Evolutionary conservation across 306 rosid species (phyloP).

Genomic region (Macrotyloma uniflorum): DNA sequence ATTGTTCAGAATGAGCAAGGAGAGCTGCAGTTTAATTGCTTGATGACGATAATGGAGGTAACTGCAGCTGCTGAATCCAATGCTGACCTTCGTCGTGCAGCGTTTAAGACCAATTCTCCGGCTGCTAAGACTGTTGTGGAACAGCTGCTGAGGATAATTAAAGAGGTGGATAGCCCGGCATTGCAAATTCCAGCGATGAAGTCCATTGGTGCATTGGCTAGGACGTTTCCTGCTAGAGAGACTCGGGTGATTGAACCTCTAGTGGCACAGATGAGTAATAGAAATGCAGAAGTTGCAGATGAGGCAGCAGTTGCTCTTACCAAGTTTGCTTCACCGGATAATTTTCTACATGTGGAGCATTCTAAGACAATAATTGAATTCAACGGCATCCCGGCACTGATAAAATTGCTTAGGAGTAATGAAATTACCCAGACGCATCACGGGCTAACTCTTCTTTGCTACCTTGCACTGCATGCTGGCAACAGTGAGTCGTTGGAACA

Average conservation of each 20-base stretch:
- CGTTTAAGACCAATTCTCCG: constrained; percentile 72
- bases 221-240: constrained; percentile 89
- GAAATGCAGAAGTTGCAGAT: constrained; percentile 52
- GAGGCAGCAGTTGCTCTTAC: constrained; percentile 72
- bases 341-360: constrained; percentile 71
- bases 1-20: constrained; percentile 74
- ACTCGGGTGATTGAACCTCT: constrained; percentile 70
- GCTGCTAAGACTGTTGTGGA: constrained; percentile 85
- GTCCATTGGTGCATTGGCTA: constrained; percentile 78
- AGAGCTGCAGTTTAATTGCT: constrained; percentile 68
- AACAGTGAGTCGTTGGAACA: constrained; percentile 69
- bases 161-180: constrained; percentile 55
- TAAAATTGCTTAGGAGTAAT: constrained; percentile 65
- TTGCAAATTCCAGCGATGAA: constrained; percentile 64
- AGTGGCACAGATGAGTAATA: constrained; percentile 59
- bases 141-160: constrained; percentile 66
- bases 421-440: constrained; percentile 52
- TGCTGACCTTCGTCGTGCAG: constrained; percentile 69
- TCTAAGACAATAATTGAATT: constrained; percentile 74
- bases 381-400: constrained; percentile 54
- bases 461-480: constrained; percentile 76
- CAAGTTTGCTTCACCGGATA: constrained; percentile 68
- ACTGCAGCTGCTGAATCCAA: constrained; percentile 69
- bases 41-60: constrained; percentile 81
- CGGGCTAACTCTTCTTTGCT: constrained; percentile 75